Conservation (phyloP, 2,329 filamentous ascomycete genomes). For the Ascochyta pisi region DNA sequence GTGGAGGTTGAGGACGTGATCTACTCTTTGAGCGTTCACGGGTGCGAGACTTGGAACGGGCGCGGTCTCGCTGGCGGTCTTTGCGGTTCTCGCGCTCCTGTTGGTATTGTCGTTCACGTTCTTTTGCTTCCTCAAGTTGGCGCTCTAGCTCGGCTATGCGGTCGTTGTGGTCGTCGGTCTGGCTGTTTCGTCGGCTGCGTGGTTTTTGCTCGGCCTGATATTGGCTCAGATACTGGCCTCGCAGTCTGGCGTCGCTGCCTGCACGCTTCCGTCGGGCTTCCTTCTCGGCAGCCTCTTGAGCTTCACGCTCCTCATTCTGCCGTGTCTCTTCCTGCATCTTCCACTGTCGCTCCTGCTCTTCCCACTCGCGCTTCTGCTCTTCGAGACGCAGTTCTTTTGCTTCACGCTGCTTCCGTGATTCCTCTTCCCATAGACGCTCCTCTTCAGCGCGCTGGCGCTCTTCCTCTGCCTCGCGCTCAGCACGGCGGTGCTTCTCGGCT, state of each 20-base stretch:
- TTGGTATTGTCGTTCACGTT: constrained; percentile 70
- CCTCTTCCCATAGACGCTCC: constrained; percentile 71
- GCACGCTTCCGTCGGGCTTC: constrained; percentile 69
- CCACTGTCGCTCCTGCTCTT: constrained; percentile 79
- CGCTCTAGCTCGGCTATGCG: constrained; percentile 82
- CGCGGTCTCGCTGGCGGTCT: constrained; percentile 46
- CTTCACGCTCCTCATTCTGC: constrained; percentile 74
- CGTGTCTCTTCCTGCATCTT: constrained; percentile 76
- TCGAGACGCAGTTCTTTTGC: constrained; percentile 66
- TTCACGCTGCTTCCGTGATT: constrained; percentile 66
- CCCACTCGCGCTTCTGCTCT: constrained; percentile 75
- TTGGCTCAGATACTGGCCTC: constrained; percentile 85
- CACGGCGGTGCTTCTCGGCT: constrained; percentile 56
- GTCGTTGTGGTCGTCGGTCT: constrained; percentile 57
- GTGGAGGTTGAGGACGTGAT: constrained; percentile 41
- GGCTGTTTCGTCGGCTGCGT: constrained; percentile 48
- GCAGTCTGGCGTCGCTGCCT: constrained; percentile 71
- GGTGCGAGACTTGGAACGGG: constrained; percentile 46
- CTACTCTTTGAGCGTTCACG: constrained; percentile 46
- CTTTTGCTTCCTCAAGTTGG: constrained; percentile 71
- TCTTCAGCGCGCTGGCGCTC: constrained; percentile 67
- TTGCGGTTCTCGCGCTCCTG: constrained; percentile 63
- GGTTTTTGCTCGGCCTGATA: constrained; percentile 74
- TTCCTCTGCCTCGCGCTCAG: constrained; percentile 66
- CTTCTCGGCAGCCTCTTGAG: constrained; percentile 69